phyloP scores from a whole-genome alignment of 2,329 filamentous ascomycete genomes.

The Clarireedia homoeocarpa region DNA sequence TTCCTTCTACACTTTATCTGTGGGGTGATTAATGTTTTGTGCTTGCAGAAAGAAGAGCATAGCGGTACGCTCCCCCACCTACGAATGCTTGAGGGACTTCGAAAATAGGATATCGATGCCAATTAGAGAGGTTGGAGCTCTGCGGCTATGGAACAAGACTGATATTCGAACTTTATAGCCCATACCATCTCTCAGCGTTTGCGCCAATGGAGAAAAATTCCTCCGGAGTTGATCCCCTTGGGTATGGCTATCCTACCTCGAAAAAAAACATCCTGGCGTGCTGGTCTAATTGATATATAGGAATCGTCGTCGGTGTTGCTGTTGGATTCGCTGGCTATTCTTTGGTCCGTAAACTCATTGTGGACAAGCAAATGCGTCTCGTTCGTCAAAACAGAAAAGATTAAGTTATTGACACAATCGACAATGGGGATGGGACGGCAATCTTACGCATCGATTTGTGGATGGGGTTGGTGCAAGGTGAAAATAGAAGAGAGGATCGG shows the following conservation, averaged over 20 bases:
- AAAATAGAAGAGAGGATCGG: constrained; percentile 1
- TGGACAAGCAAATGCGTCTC: constrained; percentile 90
- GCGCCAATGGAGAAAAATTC: constrained; percentile 80
- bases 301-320: constrained; percentile 81
- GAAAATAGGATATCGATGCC: background rate
- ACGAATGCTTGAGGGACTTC: background rate
- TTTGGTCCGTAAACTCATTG: constrained; percentile 68
- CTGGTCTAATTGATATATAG: constrained; percentile 31
- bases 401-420: constrained; percentile 12
- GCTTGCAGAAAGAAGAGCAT: constrained; percentile 55
- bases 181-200: constrained; percentile 96
- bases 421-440: constrained; percentile 9
- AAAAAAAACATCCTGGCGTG: constrained; percentile 8
- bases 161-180: constrained; percentile 44
- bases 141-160: constrained; percentile 12
- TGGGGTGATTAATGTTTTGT: constrained; percentile 8
- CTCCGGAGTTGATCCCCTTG: constrained; percentile 88
- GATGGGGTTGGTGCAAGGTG: background rate
- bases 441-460: background rate
- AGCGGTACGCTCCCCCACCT: constrained; percentile 45
- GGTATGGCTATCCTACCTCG: constrained; percentile 48
- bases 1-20: background rate
- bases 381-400: constrained; percentile 50
- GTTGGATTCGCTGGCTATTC: constrained; percentile 78
- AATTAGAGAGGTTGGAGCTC: constrained; percentile 10